Percentiles rank a stretch among this genome's conserved stretches.
Conservation (phyloP, 2,329 filamentous ascomycete genomes). For the Aspergillus awamori region DNA sequence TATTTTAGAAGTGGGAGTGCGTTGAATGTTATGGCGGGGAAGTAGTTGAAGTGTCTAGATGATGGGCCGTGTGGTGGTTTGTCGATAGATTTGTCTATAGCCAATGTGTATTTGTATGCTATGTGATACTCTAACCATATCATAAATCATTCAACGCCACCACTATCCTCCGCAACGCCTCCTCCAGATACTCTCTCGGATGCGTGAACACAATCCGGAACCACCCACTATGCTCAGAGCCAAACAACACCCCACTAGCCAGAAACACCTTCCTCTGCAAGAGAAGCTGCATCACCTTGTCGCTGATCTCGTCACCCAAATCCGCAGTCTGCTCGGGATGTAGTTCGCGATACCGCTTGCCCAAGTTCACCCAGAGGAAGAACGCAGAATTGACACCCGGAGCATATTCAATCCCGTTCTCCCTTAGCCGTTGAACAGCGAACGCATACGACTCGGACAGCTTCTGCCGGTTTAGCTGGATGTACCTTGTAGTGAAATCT, state of each 20-base stretch:
- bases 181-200: background rate
- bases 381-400: constrained; percentile 58
- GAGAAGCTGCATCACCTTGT: constrained; percentile 39
- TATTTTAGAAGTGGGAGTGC: constrained; percentile 1
- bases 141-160: background rate
- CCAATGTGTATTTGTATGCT: no score
- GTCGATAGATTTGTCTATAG: background rate
- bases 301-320: constrained; percentile 22
- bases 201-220: constrained; percentile 45
- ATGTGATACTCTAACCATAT: background rate
- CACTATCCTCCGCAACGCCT: background rate
- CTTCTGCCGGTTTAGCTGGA: constrained; percentile 47
- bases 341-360: constrained; percentile 31
- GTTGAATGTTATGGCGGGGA: background rate
- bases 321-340: constrained; percentile 18
- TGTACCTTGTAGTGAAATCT: constrained; percentile 49
- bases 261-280: constrained; percentile 42
- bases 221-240: constrained; percentile 45
- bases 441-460: constrained; percentile 47
- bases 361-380: constrained; percentile 59
- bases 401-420: constrained; percentile 51
- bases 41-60: background rate
- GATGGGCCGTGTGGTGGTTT: no score
- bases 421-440: constrained; percentile 41
- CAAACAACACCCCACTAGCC: constrained; percentile 39